Evolutionary conservation across 306 rosid species (phyloP).

Genomic region (Hippophae tibetana): DNA sequence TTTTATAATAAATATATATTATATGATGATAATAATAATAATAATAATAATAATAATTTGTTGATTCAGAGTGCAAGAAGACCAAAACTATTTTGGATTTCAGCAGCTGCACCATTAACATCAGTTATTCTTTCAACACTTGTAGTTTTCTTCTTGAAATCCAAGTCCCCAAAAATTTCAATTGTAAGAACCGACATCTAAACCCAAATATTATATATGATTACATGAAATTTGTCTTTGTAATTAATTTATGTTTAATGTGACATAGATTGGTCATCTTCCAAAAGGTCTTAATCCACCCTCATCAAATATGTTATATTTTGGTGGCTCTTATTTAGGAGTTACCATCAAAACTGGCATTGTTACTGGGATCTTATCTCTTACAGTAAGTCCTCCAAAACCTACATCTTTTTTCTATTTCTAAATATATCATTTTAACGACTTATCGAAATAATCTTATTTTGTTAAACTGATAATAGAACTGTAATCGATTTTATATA

Average conservation of each 20-base stretch:
- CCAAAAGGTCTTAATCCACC: constrained; percentile 85
- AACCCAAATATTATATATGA: not conserved
- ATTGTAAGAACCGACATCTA: constrained; percentile 32
- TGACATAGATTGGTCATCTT: constrained; percentile 52
- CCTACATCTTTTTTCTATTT: not conserved
- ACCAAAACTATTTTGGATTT: constrained; percentile 70
- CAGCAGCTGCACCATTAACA: constrained; percentile 80
- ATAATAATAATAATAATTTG: constrained; percentile 30
- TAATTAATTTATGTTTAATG: not conserved
- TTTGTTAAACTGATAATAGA: not conserved
- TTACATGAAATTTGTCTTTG: not conserved
- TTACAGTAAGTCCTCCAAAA: constrained; percentile 57
- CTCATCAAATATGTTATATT: constrained; percentile 66
- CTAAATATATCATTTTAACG: too few species aligned
- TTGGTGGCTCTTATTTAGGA: constrained; percentile 53
- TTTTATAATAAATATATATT: not conserved
- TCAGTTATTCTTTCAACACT: constrained; percentile 75
- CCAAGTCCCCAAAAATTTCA: constrained; percentile 40
- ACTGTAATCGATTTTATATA: too few species aligned
- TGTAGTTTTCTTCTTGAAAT: constrained; percentile 43
- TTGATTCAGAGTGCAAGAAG: constrained; percentile 58
- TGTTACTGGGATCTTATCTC: constrained; percentile 73
- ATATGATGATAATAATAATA: too few species aligned
- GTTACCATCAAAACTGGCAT: constrained; percentile 82
- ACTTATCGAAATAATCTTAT: too few species aligned